Evolutionary conservation across 169 alveolate species (phyloP), one percentile per base, ranked within the genome.

Genomic region (Cryptosporidium baileyi): DNA sequence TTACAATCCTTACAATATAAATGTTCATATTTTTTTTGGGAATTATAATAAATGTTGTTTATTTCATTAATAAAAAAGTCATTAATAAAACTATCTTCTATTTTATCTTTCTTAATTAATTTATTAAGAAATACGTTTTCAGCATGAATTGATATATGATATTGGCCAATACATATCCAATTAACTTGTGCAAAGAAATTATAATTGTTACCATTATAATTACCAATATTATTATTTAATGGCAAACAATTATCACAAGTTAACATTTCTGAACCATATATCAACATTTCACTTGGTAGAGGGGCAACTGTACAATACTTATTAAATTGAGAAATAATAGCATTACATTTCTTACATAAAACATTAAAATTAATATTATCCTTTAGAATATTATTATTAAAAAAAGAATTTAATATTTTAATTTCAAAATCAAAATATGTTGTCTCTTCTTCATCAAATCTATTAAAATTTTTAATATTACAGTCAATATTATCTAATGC

Each of bases 171-270:
- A 40, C 85, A 74, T 6, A 74, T 74, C 85, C 85, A 74, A n/a
- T 57, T 38, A 11, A 41, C 41, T 24, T 67, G 32, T 19, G 85
- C 51, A 5, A 49, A 19, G 41, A 74, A 74, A 24, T 59, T 28
- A 19, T 54, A 38, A n/a, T 30, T 30, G 24, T 36, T 26, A 15
- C 24, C 13, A 17, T 17, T 1, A 3, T 19, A 17, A 1, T n/a
- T 24, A n/a, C n/a, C n/a, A n/a, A n/a, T n/a, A 13, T 28, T 17
- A 26, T 26, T 24, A 26, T 30, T 34, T 15, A 74, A 1, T 22
- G 85, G 85, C 28, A 8, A 38, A 26, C 85, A 74, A 43, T 51
- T 74, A 34, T 74, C 85, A 22, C 85, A 74, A 8, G 85, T 59
- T 36, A 74, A 54, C 51, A 57, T 32, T 36, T 74, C 85, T 9